These are phyloP conservation scores for Coemansia sp. DNA, from an alignment of 192 early-diverging fungal species.

Conservation along the genomic window DNA sequence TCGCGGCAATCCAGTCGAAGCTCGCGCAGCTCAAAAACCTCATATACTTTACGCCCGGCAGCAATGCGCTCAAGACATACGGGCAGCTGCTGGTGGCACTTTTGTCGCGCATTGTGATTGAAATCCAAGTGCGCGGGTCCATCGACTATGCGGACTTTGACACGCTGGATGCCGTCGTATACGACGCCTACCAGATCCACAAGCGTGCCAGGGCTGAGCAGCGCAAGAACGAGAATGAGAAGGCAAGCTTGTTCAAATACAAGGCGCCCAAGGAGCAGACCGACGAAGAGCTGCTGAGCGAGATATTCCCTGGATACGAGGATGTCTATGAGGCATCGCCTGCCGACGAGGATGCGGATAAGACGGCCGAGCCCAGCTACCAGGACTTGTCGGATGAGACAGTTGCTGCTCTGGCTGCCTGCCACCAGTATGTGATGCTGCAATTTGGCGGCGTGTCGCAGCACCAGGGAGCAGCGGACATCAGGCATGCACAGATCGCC, in stretches of 20 bases:
- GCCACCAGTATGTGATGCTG: conserved; percentile 54
- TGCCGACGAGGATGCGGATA: conserved; percentile 19
- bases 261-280: conserved; percentile 52
- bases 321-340: conserved; percentile 56
- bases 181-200: conserved; percentile 39
- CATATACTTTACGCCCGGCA: conserved; percentile 12
- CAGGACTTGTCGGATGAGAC: conserved; percentile 50
- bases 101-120: conserved; percentile 13
- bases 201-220: conserved; percentile 26
- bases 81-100: conserved; percentile 26
- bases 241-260: conserved; percentile 31
- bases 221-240: conserved; percentile 28
- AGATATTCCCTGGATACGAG: conserved; percentile 82
- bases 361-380: conserved; percentile 29
- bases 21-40: conserved; percentile 32
- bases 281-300: conserved; percentile 65
- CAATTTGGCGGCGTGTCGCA: conserved; percentile 37
- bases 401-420: conserved; percentile 45
- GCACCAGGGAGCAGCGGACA: conserved; percentile 1
- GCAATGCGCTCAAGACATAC: conserved; percentile 19
- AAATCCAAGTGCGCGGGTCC: conserved; percentile 32
- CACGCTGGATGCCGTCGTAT: conserved; percentile 21
- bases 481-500: conserved; percentile 7
- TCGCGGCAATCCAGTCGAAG: background rate
- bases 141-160: conserved; percentile 19